Percentiles rank a stretch among this genome's conserved stretches.
phyloP scores from a whole-genome alignment of 83 land plant species.

The Thuja plicata region DNA sequence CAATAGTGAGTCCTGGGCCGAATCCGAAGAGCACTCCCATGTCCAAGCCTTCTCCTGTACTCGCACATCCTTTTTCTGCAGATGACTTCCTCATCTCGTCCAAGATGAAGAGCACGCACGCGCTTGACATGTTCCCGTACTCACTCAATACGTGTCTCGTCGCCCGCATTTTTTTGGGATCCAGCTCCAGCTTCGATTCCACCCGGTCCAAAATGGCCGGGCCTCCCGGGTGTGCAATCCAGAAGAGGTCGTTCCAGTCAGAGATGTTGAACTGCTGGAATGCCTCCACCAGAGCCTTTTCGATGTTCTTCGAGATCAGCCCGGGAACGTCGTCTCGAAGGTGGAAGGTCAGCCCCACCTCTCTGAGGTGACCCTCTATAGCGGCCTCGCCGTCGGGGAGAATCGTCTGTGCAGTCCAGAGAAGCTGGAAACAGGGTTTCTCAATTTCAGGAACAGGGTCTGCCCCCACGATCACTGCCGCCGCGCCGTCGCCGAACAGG shows the following conservation, averaged over 20 bases:
- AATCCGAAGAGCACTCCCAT: constrained; percentile 25
- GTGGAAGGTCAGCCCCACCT: constrained; percentile 20
- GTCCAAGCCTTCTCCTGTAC: constrained; percentile 24
- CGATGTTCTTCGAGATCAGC: constrained; percentile 29
- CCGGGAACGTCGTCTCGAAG: constrained; percentile 21
- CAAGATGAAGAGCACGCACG: constrained; percentile 29
- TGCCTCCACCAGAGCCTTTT: constrained; percentile 17
- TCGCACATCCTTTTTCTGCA: not conserved
- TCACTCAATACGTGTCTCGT: constrained; percentile 25
- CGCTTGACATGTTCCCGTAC: constrained; percentile 39
- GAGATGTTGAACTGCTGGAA: constrained; percentile 16
- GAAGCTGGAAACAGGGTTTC: constrained; percentile 27
- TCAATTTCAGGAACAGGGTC: constrained; percentile 31
- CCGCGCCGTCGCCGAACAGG: constrained; percentile 64
- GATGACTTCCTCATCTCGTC: constrained; percentile 42
- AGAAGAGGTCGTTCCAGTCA: constrained; percentile 30
- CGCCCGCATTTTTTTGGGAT: constrained; percentile 17
- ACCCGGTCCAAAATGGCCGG: constrained; percentile 20
- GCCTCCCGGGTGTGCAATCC: constrained; percentile 27
- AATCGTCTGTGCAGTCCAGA: constrained; percentile 23
- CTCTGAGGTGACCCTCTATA: constrained; percentile 20
- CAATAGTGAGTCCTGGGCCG: constrained; percentile 42
- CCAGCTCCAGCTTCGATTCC: constrained; percentile 16
- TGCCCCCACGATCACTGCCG: constrained; percentile 44
- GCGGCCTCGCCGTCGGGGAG: constrained; percentile 20